Evolutionary conservation across 495 filamentous ascomycete species (phyloP).

Genomic region (Penicillium longicatenatum): DNA sequence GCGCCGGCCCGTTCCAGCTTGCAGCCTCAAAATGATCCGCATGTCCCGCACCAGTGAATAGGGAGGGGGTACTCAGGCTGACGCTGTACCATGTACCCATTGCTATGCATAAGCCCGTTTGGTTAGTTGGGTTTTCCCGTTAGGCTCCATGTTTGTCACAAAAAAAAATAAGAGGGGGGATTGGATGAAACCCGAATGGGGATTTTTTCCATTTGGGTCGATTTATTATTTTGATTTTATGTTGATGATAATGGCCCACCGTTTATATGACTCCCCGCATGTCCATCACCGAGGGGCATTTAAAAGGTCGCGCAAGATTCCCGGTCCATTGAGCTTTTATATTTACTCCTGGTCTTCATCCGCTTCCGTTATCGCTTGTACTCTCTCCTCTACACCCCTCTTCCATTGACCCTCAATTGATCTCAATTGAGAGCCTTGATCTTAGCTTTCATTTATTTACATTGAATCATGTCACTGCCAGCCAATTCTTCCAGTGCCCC

Average conservation of each 20-base stretch:
- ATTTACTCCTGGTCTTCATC: slow-evolving; percentile 2
- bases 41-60: slow-evolving; percentile 38
- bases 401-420: background rate
- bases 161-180: slow-evolving; percentile 6
- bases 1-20: slow-evolving; percentile 55
- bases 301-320: slow-evolving; percentile 27
- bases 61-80: slow-evolving; percentile 38
- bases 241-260: slow-evolving; percentile 36
- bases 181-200: slow-evolving; percentile 5
- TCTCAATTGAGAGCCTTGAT: background rate
- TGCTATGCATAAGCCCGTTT: slow-evolving; percentile 44
- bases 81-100: slow-evolving; percentile 40
- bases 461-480: slow-evolving; percentile 34
- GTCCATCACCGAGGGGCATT: slow-evolving; percentile 28
- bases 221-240: slow-evolving; percentile 4
- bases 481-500: slow-evolving; percentile 24
- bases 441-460: slow-evolving; percentile 5
- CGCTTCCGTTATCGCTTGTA: background rate
- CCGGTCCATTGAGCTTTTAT: slow-evolving; percentile 27
- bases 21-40: slow-evolving; percentile 55
- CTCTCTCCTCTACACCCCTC: slow-evolving; percentile 1
- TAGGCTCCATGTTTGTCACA: slow-evolving; percentile 43
- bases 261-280: slow-evolving; percentile 49
- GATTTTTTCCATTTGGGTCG: background rate
- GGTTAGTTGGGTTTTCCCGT: slow-evolving; percentile 38